Evolutionary conservation across 2,329 filamentous ascomycete species (phyloP).

Genomic region (Penicillium sp.): DNA sequence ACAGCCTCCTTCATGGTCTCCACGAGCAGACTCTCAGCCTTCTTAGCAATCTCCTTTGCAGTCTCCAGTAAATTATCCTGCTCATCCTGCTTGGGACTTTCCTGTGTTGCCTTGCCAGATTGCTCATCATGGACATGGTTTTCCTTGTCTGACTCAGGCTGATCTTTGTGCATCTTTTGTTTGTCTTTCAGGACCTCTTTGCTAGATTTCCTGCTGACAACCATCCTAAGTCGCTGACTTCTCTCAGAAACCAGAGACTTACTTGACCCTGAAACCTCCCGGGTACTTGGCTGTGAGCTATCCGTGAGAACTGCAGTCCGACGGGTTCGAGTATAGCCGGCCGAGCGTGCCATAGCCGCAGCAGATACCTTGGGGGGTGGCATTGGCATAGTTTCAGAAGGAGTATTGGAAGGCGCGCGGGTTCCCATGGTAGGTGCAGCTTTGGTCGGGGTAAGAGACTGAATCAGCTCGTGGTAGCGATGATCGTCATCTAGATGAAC

Average conservation of each 20-base stretch:
- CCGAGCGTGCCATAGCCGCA: conserved; percentile 30
- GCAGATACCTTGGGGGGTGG: conserved; percentile 29
- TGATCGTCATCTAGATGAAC: conserved; percentile 39
- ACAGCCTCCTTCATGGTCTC: neutral
- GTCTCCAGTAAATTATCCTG: neutral
- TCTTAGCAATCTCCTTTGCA: neutral
- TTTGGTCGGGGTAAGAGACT: conserved; percentile 40
- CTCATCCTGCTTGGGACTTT: neutral
- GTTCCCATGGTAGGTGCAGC: conserved; percentile 22
- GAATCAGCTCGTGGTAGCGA: conserved; percentile 36
- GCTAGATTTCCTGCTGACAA: neutral
- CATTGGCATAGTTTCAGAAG: conserved; percentile 23
- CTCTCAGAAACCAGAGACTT: conserved; percentile 22
- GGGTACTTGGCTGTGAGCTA: conserved; percentile 30
- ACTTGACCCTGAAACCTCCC: conserved; percentile 36
- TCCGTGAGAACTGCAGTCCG: conserved; percentile 29
- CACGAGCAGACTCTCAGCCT: neutral
- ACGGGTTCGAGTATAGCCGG: conserved; percentile 25
- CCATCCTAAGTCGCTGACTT: neutral
- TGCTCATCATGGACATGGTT: neutral
- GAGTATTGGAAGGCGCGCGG: conserved; percentile 34
- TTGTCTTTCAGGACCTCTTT: neutral
- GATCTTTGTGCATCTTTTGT: neutral
- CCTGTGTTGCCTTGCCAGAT: neutral
- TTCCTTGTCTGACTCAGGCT: neutral